Percentiles rank a stretch among this genome's conserved stretches.
These are phyloP conservation scores for Wallacemonas sp. DNA, from an alignment of 208 protist species.

Conservation along the genomic window DNA sequence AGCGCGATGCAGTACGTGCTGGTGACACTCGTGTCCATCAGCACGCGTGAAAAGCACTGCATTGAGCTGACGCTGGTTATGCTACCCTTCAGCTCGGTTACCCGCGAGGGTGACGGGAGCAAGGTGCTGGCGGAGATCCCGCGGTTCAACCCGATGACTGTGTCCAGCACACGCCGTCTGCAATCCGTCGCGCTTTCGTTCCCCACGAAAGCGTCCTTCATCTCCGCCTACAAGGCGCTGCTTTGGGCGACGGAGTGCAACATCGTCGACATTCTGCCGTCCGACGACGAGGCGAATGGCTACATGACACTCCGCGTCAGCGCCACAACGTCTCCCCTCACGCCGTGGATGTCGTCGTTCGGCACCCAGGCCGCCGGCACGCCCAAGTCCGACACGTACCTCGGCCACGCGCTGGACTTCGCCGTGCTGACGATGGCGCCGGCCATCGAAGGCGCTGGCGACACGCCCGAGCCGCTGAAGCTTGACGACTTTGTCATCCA, in stretches of 20 bases:
- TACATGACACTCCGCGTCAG: slow-evolving; percentile 54
- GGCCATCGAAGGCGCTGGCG: slow-evolving; percentile 14
- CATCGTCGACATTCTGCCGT: slow-evolving; percentile 39
- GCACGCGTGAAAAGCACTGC: slow-evolving; percentile 48
- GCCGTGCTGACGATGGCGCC: slow-evolving; percentile 39
- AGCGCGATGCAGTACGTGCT: slow-evolving; percentile 40
- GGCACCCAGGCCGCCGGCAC: slow-evolving; percentile 8
- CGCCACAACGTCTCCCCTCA: slow-evolving; percentile 50
- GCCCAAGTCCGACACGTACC: slow-evolving; percentile 32
- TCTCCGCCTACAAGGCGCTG: slow-evolving; percentile 79
- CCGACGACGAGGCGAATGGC: slow-evolving; percentile 12
- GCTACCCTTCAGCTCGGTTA: slow-evolving; percentile 53
- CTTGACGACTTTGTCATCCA: slow-evolving; percentile 70
- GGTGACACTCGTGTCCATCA: slow-evolving; percentile 69
- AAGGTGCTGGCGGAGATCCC: slow-evolving; percentile 67
- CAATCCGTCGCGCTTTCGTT: slow-evolving; percentile 72
- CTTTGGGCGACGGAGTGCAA: slow-evolving; percentile 86
- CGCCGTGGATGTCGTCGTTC: slow-evolving; percentile 56
- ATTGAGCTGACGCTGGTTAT: slow-evolving; percentile 73
- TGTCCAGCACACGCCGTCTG: slow-evolving; percentile 46
- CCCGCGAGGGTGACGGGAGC: slow-evolving; percentile 21
- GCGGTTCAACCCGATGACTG: slow-evolving; percentile 45
- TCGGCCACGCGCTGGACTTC: slow-evolving; percentile 53
- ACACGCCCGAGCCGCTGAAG: slow-evolving; percentile 35
- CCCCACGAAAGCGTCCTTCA: slow-evolving; percentile 62